These are phyloP conservation scores for Triglochin maritima DNA, from an alignment of 106 monocot species.

Conservation along the genomic window DNA sequence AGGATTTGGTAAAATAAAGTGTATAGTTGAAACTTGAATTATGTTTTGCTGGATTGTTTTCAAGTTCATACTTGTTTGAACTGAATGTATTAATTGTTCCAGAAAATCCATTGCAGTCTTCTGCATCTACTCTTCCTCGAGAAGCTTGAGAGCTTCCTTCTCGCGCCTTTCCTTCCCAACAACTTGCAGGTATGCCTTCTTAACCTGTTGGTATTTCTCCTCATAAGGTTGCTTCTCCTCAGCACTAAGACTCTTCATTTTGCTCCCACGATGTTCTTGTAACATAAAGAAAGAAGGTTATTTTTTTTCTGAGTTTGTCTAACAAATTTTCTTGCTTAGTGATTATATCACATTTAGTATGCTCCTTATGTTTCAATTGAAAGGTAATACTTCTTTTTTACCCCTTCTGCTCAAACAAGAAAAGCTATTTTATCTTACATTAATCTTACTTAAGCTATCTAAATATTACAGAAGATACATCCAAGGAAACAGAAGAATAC, in stretches of 20 bases:
- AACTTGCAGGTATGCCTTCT: slow-evolving; percentile 63
- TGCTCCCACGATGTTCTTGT: slow-evolving; percentile 27
- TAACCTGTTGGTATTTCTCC: slow-evolving; percentile 69
- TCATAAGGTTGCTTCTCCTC: slow-evolving; percentile 82
- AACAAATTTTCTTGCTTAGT: no score
- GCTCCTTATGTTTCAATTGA: no score
- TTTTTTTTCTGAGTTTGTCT: no score
- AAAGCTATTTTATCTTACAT: no score
- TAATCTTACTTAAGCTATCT: no score
- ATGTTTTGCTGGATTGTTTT: neutral
- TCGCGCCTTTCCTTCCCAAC: slow-evolving; percentile 82
- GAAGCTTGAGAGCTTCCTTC: slow-evolving; percentile 76
- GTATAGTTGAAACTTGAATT: neutral
- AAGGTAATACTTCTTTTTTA: no score
- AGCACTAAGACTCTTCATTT: slow-evolving; percentile 65
- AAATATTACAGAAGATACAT: no score
- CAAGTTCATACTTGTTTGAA: slow-evolving; percentile 46
- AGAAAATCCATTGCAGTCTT: slow-evolving; percentile 77
- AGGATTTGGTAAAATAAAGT: neutral
- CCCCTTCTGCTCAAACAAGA: neutral
- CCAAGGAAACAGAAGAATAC: slow-evolving; percentile 11
- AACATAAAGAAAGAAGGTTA: no score
- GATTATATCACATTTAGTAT: no score
- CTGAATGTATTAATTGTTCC: slow-evolving; percentile 73
- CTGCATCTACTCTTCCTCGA: slow-evolving; percentile 80